Evolutionary conservation across 1,139 yeast genomes (phyloP).

Genomic region (Pneumocystis canis): DNA sequence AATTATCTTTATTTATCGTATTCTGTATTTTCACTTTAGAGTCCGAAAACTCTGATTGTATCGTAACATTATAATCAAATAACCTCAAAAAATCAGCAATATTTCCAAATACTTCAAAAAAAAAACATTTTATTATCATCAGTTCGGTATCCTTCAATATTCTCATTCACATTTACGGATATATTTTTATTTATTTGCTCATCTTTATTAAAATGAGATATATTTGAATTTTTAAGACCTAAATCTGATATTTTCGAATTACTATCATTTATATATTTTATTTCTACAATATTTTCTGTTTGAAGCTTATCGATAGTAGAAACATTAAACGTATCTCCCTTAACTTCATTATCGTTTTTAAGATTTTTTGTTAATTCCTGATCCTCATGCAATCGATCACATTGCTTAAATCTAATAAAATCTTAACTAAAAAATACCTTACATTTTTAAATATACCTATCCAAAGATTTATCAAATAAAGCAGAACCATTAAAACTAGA

Average conservation of each 20-base stretch:
- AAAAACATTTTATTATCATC: neutral
- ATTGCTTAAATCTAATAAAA: neutral
- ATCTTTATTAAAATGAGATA: neutral
- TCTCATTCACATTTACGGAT: neutral
- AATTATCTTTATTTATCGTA: neutral
- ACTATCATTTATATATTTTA: neutral
- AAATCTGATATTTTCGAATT: neutral
- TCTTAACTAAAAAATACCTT: neutral
- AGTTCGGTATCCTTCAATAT: neutral
- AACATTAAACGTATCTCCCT: neutral
- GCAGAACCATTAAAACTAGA: neutral
- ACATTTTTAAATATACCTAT: neutral
- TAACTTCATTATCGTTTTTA: neutral
- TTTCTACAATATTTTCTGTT: neutral
- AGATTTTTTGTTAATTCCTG: neutral
- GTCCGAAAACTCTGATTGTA: neutral
- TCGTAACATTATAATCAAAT: neutral
- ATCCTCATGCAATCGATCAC: neutral
- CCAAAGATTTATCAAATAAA: neutral
- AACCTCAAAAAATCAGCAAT: neutral
- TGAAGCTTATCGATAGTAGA: neutral
- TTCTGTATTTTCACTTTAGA: neutral
- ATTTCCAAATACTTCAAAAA: neutral
- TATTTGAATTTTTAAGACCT: neutral
- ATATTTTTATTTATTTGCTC: neutral